A percentile compares a stretch with the other conserved stretches of the same genome.
These are phyloP conservation scores for Hortaea sp. DNA, from an alignment of 2,329 filamentous ascomycete species.

Conservation along the genomic window DNA sequence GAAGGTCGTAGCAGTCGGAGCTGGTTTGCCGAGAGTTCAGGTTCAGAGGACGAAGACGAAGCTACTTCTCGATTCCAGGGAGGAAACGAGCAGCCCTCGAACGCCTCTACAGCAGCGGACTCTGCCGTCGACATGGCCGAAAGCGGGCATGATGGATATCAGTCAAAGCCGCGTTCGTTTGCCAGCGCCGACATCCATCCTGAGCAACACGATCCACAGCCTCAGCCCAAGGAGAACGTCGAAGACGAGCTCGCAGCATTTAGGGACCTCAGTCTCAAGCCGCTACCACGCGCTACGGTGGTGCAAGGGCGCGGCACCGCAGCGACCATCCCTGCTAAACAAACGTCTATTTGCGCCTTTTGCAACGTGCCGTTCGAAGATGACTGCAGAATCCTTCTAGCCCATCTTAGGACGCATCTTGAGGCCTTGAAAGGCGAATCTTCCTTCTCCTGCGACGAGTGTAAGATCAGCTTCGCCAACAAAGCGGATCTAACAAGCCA, in stretches of 20 bases:
- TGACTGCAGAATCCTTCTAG: conserved; percentile 11
- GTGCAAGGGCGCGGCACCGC: conserved; percentile 9
- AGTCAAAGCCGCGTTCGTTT: conserved; percentile 4
- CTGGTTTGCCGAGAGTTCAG: conserved; percentile 4
- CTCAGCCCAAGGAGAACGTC: not conserved
- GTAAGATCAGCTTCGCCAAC: conserved; percentile 17
- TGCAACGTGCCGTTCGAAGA: conserved; percentile 14
- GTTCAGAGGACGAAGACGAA: not conserved
- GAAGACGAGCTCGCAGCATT: not conserved
- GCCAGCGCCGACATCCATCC: conserved; percentile 1
- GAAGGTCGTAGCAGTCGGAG: not conserved
- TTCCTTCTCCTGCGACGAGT: conserved; percentile 14
- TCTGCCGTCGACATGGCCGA: conserved; percentile 8
- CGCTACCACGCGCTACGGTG: conserved; percentile 4
- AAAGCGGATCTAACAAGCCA: conserved; percentile 15
- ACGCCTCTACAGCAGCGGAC: conserved; percentile 1
- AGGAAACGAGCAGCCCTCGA: not conserved
- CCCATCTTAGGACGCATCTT: conserved; percentile 14
- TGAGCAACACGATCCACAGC: not conserved
- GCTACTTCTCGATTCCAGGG: not conserved
- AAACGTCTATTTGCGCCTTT: conserved; percentile 13
- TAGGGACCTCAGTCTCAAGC: not conserved
- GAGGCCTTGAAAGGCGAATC: conserved; percentile 13
- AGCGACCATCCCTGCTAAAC: conserved; percentile 1
- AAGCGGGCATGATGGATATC: not conserved